phyloP scores from a whole-genome alignment of 1,284 basidiomycete genomes.

The Neonothopanus nambi region DNA sequence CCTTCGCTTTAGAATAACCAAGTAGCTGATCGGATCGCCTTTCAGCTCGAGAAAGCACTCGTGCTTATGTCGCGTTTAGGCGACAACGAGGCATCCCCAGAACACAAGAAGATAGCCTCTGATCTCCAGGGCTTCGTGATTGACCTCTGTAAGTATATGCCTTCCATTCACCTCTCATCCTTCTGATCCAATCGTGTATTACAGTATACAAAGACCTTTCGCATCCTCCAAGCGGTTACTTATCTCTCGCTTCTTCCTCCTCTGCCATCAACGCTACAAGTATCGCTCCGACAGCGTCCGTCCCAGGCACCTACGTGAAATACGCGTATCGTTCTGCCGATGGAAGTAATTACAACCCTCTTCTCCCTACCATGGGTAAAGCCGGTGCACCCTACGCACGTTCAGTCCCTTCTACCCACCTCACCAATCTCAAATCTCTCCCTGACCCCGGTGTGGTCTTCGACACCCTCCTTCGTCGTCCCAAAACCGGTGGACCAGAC shows the following conservation, averaged over 20 bases:
- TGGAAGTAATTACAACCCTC: slow-evolving; percentile 59
- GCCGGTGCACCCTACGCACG: slow-evolving; percentile 71
- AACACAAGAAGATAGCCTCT: slow-evolving; percentile 34
- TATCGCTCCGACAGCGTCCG: slow-evolving; percentile 12
- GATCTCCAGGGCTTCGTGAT: slow-evolving; percentile 49
- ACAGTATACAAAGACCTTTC: slow-evolving; percentile 68
- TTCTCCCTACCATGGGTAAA: slow-evolving; percentile 56
- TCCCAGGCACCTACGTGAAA: slow-evolving; percentile 22
- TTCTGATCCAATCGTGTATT: slow-evolving; percentile 11
- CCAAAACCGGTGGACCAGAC: slow-evolving; percentile 36
- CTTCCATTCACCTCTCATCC: slow-evolving; percentile 16
- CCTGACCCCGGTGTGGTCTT: slow-evolving; percentile 74
- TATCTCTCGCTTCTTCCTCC: slow-evolving; percentile 25
- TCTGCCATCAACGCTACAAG: slow-evolving; percentile 8
- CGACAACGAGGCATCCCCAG: slow-evolving; percentile 28
- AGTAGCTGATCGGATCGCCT: not conserved
- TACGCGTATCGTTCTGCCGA: slow-evolving; percentile 58
- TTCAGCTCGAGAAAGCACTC: slow-evolving; percentile 56
- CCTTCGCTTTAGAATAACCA: not conserved
- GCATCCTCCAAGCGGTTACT: slow-evolving; percentile 60
- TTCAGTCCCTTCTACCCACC: slow-evolving; percentile 58
- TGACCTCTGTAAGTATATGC: slow-evolving; percentile 44
- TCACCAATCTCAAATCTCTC: slow-evolving; percentile 45
- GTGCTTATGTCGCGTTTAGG: slow-evolving; percentile 53
- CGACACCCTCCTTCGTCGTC: slow-evolving; percentile 66